Evolutionary conservation across 1,284 basidiomycete species (phyloP).

Genomic region (Xerocomus minutiporus): DNA sequence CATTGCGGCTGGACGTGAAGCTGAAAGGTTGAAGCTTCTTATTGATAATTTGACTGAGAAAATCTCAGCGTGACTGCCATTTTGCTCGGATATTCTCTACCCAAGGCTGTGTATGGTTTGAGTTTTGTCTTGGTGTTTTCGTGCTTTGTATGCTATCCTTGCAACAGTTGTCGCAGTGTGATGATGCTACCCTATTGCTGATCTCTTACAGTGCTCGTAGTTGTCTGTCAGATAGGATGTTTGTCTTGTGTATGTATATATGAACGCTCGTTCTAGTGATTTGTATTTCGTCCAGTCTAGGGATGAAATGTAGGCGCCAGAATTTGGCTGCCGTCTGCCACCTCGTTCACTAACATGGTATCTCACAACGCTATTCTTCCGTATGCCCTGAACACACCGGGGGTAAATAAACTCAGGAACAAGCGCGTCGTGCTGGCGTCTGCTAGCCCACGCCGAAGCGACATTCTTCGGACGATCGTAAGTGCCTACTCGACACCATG

Average conservation of each 20-base stretch:
- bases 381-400: constrained; percentile 67
- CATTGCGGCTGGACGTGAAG: constrained; percentile 44
- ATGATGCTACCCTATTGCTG: too few relatives aligned
- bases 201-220: too few relatives aligned
- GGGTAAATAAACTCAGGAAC: constrained; percentile 65
- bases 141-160: too few relatives aligned
- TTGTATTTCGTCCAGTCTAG: too few relatives aligned
- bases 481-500: constrained; percentile 21
- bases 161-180: too few relatives aligned
- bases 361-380: constrained; percentile 48
- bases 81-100: too few relatives aligned
- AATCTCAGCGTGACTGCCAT: constrained; percentile 19
- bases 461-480: constrained; percentile 80
- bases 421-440: constrained; percentile 85
- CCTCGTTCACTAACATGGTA: constrained; percentile 12
- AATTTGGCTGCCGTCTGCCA: background rate
- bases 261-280: too few relatives aligned
- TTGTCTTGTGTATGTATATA: too few relatives aligned
- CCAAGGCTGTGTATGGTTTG: too few relatives aligned
- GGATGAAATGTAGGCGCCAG: too few relatives aligned
- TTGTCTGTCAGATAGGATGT: too few relatives aligned
- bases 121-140: too few relatives aligned
- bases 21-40: constrained; percentile 40
- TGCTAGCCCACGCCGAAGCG: constrained; percentile 78
- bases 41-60: constrained; percentile 39